Conservation (phyloP, 1,284 basidiomycete species). For the Anthracocystis panici-leucophaei region DNA sequence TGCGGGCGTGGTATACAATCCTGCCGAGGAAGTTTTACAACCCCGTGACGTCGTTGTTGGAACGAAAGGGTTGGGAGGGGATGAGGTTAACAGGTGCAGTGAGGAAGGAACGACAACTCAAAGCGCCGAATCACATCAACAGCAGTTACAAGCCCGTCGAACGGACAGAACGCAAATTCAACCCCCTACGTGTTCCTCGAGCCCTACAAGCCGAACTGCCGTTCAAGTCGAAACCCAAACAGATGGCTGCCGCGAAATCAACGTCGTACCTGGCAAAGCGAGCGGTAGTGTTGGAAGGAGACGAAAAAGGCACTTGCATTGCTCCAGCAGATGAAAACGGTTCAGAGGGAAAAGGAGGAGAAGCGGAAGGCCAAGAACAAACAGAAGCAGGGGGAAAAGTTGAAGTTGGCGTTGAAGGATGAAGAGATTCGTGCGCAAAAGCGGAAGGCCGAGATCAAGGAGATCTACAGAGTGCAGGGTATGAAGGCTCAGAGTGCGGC, state of each 20-base stretch:
- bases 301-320: constrained; percentile 93
- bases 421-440: constrained; percentile 51
- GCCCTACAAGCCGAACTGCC: constrained; percentile 90
- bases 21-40: constrained; percentile 96
- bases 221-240: constrained; percentile 90
- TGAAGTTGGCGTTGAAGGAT: constrained; percentile 47
- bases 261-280: constrained; percentile 74
- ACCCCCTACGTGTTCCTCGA: constrained; percentile 87
- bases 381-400: constrained; percentile 37
- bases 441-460: constrained; percentile 65
- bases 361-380: constrained; percentile 74
- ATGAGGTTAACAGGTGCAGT: constrained; percentile 97
- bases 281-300: constrained; percentile 93
- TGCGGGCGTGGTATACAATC: constrained; percentile 96
- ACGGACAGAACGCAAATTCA: constrained; percentile 84
- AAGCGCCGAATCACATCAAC: constrained; percentile 83
- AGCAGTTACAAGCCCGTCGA: constrained; percentile 83
- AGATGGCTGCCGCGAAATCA: constrained; percentile 74
- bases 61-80: constrained; percentile 72
- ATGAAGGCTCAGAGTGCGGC: constrained; percentile 55
- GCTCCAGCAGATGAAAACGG: constrained; percentile 91
- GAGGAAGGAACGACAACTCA: constrained; percentile 82
- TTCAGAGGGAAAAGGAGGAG: constrained; percentile 89
- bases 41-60: constrained; percentile 89
- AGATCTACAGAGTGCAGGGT: constrained; percentile 58